Percentiles rank a stretch among this genome's conserved stretches.
Evolutionary conservation across 768 basidiomycete species (phyloP).

Genomic region (Termitomyces sp.): DNA sequence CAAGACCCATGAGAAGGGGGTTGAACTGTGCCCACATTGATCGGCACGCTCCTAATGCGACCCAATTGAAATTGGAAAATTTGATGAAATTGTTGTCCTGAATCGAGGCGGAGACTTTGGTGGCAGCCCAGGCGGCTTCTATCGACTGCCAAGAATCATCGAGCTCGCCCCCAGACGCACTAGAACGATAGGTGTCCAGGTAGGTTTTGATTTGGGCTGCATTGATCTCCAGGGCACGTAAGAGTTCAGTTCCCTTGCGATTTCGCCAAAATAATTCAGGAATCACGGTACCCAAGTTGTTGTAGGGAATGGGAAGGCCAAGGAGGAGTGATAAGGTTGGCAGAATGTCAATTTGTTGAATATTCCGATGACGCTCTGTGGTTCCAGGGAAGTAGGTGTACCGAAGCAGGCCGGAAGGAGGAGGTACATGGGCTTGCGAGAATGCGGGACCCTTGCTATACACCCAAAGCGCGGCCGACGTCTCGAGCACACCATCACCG

Average conservation of each 20-base stretch:
- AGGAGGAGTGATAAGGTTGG: conserved; percentile 87
- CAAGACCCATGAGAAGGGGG: conserved; percentile 68
- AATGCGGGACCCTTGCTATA: conserved; percentile 76
- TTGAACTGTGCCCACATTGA: conserved; percentile 96
- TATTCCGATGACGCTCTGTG: conserved; percentile 47
- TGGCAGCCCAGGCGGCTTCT: conserved; percentile 40
- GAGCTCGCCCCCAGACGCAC: conserved; percentile 70
- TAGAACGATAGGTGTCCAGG: conserved; percentile 71
- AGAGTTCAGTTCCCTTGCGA: conserved; percentile 34
- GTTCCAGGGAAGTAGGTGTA: conserved; percentile 61
- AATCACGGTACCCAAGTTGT: conserved; percentile 88
- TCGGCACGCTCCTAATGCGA: conserved; percentile 70
- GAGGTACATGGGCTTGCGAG: conserved; percentile 25
- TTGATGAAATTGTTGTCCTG: conserved; percentile 33
- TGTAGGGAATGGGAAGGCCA: conserved; percentile 92
- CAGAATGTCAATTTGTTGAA: conserved; percentile 93
- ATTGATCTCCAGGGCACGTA: conserved; percentile 66
- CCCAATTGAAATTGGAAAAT: conserved; percentile 50
- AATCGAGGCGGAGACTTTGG: conserved; percentile 16
- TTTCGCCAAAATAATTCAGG: conserved; percentile 84
- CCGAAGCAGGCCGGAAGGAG: conserved; percentile 52
- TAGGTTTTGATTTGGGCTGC: conserved; percentile 73
- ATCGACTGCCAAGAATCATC: conserved; percentile 59
- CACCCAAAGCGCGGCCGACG: conserved; percentile 85
- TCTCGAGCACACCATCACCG: conserved; percentile 84